These are phyloP conservation scores for Chaetomiaceae sp. DNA, from an alignment of 2,329 filamentous ascomycete species.

Conservation along the genomic window DNA sequence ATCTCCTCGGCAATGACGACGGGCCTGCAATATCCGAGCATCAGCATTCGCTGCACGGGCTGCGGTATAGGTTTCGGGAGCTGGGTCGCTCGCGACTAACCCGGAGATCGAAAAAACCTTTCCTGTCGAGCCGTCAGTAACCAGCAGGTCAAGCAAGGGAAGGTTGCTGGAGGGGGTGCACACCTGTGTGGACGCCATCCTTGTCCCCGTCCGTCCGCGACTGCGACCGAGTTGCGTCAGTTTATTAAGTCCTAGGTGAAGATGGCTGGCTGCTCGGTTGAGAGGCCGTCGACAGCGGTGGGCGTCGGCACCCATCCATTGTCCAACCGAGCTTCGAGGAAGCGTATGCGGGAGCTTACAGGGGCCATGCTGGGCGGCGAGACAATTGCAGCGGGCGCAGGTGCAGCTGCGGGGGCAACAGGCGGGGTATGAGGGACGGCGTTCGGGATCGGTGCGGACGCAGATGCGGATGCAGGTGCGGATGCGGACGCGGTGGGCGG, in stretches of 20 bases:
- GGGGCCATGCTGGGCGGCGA: conserved; percentile 45
- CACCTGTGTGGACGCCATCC: conserved; percentile 37
- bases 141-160: conserved; percentile 5
- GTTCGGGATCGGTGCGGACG: conserved; percentile 10
- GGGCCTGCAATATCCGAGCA: conserved; percentile 49
- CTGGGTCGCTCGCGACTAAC: conserved; percentile 36
- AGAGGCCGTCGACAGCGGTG: background rate
- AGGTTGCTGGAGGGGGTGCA: conserved; percentile 16
- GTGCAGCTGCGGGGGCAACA: conserved; percentile 27
- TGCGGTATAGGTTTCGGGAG: conserved; percentile 9
- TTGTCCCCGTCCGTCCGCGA: conserved; percentile 29
- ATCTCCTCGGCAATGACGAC: conserved; percentile 97
- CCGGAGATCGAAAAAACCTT: conserved; percentile 59
- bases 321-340: background rate
- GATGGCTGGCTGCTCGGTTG: too few species aligned
- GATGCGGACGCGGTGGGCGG: background rate
- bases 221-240: conserved; percentile 9
- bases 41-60: conserved; percentile 28
- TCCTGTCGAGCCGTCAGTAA: conserved; percentile 36
- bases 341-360: conserved; percentile 36
- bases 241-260: background rate
- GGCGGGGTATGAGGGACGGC: conserved; percentile 23
- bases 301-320: conserved; percentile 1
- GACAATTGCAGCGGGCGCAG: conserved; percentile 21
- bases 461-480: conserved; percentile 10